Conservation (phyloP, 768 basidiomycete species). For the Pisolithus microcarpus region DNA sequence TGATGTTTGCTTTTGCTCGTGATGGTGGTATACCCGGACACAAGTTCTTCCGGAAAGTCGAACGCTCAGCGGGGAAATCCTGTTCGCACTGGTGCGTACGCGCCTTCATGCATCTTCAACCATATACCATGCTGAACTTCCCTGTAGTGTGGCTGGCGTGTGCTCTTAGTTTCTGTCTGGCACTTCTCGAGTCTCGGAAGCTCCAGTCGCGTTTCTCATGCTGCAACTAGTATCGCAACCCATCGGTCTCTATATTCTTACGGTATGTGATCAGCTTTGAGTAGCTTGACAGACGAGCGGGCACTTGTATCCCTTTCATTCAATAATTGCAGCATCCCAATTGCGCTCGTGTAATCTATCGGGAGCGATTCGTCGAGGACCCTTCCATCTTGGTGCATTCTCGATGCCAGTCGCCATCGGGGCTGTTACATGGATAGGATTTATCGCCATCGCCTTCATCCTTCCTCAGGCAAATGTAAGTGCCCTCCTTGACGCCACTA, state of each 20-base stretch:
- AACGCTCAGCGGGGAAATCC: constrained; percentile 52
- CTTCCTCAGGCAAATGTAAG: constrained; percentile 59
- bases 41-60: constrained; percentile 59
- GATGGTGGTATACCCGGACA: constrained; percentile 70
- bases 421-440: constrained; percentile 62
- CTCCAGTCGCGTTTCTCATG: constrained; percentile 59
- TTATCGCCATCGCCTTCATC: constrained; percentile 70
- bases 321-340: constrained; percentile 44
- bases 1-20: constrained; percentile 78
- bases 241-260: constrained; percentile 76
- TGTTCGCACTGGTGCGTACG: constrained; percentile 50
- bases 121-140: neutral
- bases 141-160: constrained; percentile 69
- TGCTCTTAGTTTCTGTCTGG: constrained; percentile 67
- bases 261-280: constrained; percentile 30
- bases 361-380: constrained; percentile 56
- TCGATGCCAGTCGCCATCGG: constrained; percentile 52
- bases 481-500: neutral
- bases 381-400: constrained; percentile 62
- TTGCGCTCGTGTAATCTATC: constrained; percentile 60
- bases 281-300: neutral
- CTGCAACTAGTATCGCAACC: constrained; percentile 56
- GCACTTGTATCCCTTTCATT: neutral
- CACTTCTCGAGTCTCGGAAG: constrained; percentile 68
- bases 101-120: neutral